Conservation (phyloP, 2,329 filamentous ascomycete species). For the Nemania sp. region DNA sequence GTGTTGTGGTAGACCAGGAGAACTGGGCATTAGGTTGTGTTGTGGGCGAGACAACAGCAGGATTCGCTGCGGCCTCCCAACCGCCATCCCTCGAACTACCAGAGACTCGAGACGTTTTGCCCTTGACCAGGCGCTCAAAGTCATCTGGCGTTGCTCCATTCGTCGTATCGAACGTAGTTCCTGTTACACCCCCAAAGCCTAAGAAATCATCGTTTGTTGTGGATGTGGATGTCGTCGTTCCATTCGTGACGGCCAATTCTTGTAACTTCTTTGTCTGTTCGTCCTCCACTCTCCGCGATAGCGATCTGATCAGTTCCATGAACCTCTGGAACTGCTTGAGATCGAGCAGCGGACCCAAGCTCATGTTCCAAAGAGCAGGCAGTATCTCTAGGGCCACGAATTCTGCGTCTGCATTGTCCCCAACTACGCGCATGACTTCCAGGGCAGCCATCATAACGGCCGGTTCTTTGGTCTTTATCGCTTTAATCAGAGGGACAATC, state of each 20-base stretch:
- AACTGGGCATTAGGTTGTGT: slow-evolving; percentile 50
- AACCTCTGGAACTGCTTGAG: slow-evolving; percentile 86
- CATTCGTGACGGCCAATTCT: slow-evolving; percentile 69
- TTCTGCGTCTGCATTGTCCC: slow-evolving; percentile 79
- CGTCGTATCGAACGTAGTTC: slow-evolving; percentile 57
- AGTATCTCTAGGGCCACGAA: slow-evolving; percentile 91
- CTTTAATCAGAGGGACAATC: slow-evolving; percentile 85
- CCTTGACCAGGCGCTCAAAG: slow-evolving; percentile 89
- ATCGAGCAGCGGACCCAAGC: slow-evolving; percentile 84
- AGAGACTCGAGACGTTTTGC: slow-evolving; percentile 54
- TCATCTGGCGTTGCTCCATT: slow-evolving; percentile 68
- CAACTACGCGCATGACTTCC: slow-evolving; percentile 82
- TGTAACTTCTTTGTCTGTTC: slow-evolving; percentile 89
- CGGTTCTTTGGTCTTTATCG: slow-evolving; percentile 96
- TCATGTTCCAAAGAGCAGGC: slow-evolving; percentile 90
- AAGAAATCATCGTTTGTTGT: slow-evolving; percentile 68
- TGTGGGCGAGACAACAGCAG: slow-evolving; percentile 41
- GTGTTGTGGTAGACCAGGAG: slow-evolving; percentile 66
- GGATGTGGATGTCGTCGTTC: slow-evolving; percentile 51
- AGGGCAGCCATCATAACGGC: slow-evolving; percentile 95
- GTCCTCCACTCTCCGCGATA: slow-evolving; percentile 80
- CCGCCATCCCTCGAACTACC: slow-evolving; percentile 50
- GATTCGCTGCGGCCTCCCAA: slow-evolving; percentile 51
- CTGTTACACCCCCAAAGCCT: slow-evolving; percentile 70
- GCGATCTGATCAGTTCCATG: slow-evolving; percentile 82